A percentile compares a stretch with the other conserved stretches of the same genome.
These are phyloP conservation scores for Candida caryicola DNA, from an alignment of 805 yeast genomes.

Conservation along the genomic window DNA sequence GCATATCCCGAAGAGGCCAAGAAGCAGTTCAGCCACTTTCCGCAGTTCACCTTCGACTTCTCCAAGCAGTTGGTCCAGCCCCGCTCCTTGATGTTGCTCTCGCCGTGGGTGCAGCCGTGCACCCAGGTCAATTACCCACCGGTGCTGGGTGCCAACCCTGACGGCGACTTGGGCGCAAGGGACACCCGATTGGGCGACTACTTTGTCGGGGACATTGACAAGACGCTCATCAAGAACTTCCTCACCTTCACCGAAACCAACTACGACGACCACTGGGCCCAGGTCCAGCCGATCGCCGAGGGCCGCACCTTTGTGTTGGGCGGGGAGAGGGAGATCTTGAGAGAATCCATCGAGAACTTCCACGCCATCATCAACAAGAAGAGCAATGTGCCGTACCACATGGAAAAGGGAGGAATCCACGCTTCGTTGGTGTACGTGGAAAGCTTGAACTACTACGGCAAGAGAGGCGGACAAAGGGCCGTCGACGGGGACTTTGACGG, in stretches of 20 bases:
- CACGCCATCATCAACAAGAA: slow-evolving; percentile 16
- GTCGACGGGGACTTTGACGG: slow-evolving; percentile 23
- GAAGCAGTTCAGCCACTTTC: slow-evolving; percentile 19
- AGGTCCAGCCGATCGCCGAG: slow-evolving; percentile 24
- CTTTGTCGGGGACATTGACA: slow-evolving; percentile 22
- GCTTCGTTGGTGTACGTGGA: slow-evolving; percentile 34
- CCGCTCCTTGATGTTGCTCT: slow-evolving; percentile 22
- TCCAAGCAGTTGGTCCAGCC: slow-evolving; percentile 25
- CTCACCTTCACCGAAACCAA: slow-evolving; percentile 23
- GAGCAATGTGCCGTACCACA: slow-evolving; percentile 16
- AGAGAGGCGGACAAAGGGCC: slow-evolving; percentile 19
- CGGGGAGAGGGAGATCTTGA: slow-evolving; percentile 34
- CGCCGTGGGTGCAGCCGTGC: slow-evolving; percentile 38
- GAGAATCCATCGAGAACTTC: slow-evolving; percentile 28
- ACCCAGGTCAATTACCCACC: slow-evolving; percentile 18
- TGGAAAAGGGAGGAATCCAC: slow-evolving; percentile 36
- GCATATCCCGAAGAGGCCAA: slow-evolving; percentile 32
- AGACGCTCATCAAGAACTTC: slow-evolving; percentile 14
- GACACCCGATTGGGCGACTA: slow-evolving; percentile 31
- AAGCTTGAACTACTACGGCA: slow-evolving; percentile 27
- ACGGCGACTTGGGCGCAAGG: slow-evolving; percentile 34
- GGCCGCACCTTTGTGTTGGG: slow-evolving; percentile 21
- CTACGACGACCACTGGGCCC: slow-evolving; percentile 24
- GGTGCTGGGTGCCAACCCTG: slow-evolving; percentile 20
- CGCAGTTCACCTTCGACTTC: slow-evolving; percentile 17